Percentiles rank a stretch among this genome's conserved stretches.
phyloP scores from a whole-genome alignment of 2,329 filamentous ascomycete species.

The Fusarium tanahbumbuense region DNA sequence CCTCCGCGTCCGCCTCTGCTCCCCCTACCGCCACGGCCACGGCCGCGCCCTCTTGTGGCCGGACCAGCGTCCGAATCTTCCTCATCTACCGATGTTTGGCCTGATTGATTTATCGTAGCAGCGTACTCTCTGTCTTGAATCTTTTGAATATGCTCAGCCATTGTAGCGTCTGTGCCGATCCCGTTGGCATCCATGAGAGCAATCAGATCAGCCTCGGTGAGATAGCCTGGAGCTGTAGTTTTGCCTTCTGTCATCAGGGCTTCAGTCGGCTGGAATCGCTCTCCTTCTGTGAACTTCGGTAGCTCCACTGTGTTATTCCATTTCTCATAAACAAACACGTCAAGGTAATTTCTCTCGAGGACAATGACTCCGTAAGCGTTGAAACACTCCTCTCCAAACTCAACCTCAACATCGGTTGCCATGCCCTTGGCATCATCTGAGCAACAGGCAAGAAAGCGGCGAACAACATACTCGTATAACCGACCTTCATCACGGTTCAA shows the following conservation, averaged over 20 bases:
- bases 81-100: constrained; percentile 52
- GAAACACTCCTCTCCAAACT: constrained; percentile 87
- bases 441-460: constrained; percentile 94
- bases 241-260: constrained; percentile 92
- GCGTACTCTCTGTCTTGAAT: constrained; percentile 93
- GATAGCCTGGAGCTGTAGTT: constrained; percentile 83
- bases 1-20: constrained; percentile 53
- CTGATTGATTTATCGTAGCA: constrained; percentile 66
- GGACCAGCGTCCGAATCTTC: constrained; percentile 54
- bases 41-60: constrained; percentile 59
- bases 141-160: constrained; percentile 98
- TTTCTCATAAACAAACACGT: constrained; percentile 95
- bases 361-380: constrained; percentile 86
- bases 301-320: constrained; percentile 91
- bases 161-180: constrained; percentile 97
- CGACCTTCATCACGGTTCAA: constrained; percentile 75
- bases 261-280: constrained; percentile 87
- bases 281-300: constrained; percentile 81
- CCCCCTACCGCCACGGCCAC: constrained; percentile 60
- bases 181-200: constrained; percentile 98
- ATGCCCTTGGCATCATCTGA: constrained; percentile 92
- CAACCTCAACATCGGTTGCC: constrained; percentile 84
- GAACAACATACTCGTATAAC: constrained; percentile 91
- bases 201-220: constrained; percentile 96
- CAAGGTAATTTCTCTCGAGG: constrained; percentile 89